Conservation (phyloP, 2,329 filamentous ascomycete species). For the Cladobotryum mycophilum region DNA sequence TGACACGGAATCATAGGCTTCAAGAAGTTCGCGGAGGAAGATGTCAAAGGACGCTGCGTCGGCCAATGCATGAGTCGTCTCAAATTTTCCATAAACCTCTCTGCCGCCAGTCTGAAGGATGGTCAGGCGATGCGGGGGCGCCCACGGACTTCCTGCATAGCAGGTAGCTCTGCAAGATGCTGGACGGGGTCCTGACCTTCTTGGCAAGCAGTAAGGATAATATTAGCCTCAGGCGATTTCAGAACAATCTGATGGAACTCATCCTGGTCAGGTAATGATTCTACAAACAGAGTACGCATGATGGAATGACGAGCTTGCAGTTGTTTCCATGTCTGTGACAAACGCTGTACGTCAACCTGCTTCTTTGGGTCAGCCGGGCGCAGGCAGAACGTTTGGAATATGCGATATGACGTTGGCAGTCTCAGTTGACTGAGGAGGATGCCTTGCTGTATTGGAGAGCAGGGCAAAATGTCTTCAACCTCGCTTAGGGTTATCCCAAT, state of each 20-base stretch:
- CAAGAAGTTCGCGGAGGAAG: background rate
- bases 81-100: background rate
- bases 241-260: slow-evolving; percentile 1
- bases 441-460: slow-evolving; percentile 24
- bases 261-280: background rate
- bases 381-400: background rate
- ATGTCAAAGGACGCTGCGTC: background rate
- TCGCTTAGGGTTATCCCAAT: slow-evolving; percentile 2
- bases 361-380: too few relatives aligned
- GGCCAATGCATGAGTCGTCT: background rate
- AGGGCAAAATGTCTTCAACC: slow-evolving; percentile 24
- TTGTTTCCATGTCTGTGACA: background rate
- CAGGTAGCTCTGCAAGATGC: background rate
- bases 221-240: background rate
- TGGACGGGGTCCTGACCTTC: background rate
- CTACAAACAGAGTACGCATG: background rate
- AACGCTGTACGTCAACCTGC: background rate
- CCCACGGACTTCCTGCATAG: background rate
- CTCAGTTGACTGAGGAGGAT: slow-evolving; percentile 10
- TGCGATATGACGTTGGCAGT: background rate
- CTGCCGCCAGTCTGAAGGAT: background rate
- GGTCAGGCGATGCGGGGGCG: background rate
- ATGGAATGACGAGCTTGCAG: background rate
- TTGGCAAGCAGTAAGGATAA: background rate
- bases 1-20: background rate